phyloP scores from a whole-genome alignment of 495 filamentous ascomycete species.

The Podospora appendiculata region DNA sequence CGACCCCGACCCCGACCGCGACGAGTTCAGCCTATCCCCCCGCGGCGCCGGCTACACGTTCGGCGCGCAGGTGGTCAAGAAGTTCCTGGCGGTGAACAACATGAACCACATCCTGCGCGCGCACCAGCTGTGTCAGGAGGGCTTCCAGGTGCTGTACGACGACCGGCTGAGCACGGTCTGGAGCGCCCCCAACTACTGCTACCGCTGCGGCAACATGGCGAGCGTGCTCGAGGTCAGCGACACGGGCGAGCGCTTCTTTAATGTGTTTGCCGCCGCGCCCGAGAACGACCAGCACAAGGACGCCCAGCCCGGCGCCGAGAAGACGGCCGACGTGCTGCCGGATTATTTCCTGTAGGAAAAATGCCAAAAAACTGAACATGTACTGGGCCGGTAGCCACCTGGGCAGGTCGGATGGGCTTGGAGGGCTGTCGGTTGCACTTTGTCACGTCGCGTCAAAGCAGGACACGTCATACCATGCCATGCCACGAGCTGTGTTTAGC shows the following conservation, averaged over 20 bases:
- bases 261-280: conserved; percentile 93
- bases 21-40: conserved; percentile 92
- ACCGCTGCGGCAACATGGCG: conserved; percentile 93
- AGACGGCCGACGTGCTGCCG: conserved; percentile 41
- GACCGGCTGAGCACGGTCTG: conserved; percentile 92
- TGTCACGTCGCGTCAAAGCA: no score
- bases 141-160: conserved; percentile 92
- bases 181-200: conserved; percentile 97
- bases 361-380: neutral
- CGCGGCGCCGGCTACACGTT: conserved; percentile 95
- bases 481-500: no score
- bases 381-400: neutral
- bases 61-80: conserved; percentile 92
- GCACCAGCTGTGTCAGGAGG: conserved; percentile 96
- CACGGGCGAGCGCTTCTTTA: conserved; percentile 84
- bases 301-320: conserved; percentile 51
- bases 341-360: conserved; percentile 46
- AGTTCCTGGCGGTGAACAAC: conserved; percentile 91
- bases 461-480: no score
- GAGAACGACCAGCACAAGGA: conserved; percentile 92
- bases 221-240: conserved; percentile 94
- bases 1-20: conserved; percentile 88
- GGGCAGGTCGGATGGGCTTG: neutral
- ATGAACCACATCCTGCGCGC: conserved; percentile 96
- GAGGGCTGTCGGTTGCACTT: neutral